Base-by-base conservation (phyloP, 2,329 filamentous ascomycete species). In the Chlorencoelia australis region DNA sequence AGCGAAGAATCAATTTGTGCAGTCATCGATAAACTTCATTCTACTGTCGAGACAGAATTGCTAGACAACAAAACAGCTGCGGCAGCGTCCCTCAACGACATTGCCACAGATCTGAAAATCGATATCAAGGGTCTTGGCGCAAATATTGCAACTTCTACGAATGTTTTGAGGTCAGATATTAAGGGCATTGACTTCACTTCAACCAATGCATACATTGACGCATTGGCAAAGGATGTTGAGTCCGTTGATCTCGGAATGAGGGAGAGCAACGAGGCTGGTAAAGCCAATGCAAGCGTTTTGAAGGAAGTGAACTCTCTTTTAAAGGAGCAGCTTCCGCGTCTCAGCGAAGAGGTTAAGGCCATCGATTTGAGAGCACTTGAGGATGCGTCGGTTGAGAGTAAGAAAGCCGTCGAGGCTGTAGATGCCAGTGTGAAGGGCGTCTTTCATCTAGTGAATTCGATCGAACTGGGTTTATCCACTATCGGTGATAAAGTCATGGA, bases 301-400 rank as follows among this genome's bases (percentile, higher is more conserved):
- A n/a, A n/a, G n/a, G n/a, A n/a, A n/a, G n/a, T 44, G 22, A 32
- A 32, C 14, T 35, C 22, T 15, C 35, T 44, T 33, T 9, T 44
- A 22, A 29, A 42, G 34, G 37, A 42, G 22, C 35, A 33, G 30
- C 30, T 44, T 14, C 39, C 42, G 14, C 16, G 27, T 19, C 38
- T 44, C 11, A 40, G 39, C 25, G 17, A 42, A 30, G 42, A 44
- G 14, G 42, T 44, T 18, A 21, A 35, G 13, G 29, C 39, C 18
- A 33, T 44, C 27, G 42, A 44, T 31, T 18, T 35, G 13, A 33
- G 31, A 17, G 28, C 24, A 27, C 27, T 42, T 19, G 27, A 40
- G 19, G 22, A 24, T 14, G 33, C 29, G 13, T 32, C 30, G 10
- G 9, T 26, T 24, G 39, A 36, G 14, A 43, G 25, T 15, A 30